Evolutionary conservation across 116 monocot genomes (phyloP).

Genomic region (Iris pallida): DNA sequence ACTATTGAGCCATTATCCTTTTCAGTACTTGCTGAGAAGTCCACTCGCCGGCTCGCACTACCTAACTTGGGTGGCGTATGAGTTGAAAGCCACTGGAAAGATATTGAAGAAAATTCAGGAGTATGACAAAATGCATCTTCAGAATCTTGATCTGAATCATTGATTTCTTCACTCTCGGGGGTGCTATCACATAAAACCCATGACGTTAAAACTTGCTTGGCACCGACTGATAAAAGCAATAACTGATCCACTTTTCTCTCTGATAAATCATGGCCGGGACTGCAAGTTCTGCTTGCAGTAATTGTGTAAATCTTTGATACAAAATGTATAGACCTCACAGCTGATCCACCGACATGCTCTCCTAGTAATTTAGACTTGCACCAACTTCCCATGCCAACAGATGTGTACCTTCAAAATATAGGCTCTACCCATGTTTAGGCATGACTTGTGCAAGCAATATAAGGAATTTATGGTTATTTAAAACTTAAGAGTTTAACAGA

Average conservation of each 20-base stretch:
- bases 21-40: conserved; percentile 4
- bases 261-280: conserved; percentile 10
- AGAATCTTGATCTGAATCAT: conserved; percentile 10
- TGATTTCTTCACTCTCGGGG: conserved; percentile 2
- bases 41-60: conserved; percentile 16
- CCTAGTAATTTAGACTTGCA: conserved; percentile 67
- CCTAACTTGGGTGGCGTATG: conserved; percentile 56
- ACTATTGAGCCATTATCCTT: conserved; percentile 10
- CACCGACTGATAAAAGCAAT: conserved; percentile 83
- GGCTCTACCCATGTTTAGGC: neutral
- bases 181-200: conserved; percentile 54
- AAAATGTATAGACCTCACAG: conserved; percentile 82
- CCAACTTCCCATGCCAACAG: conserved; percentile 40
- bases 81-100: conserved; percentile 87
- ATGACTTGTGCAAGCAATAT: neutral
- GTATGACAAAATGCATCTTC: conserved; percentile 4
- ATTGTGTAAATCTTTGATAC: conserved; percentile 38
- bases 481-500: too few relatives aligned
- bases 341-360: conserved; percentile 95
- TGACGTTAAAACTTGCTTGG: conserved; percentile 90
- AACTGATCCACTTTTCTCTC: conserved; percentile 19
- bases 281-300: neutral
- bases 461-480: too few relatives aligned
- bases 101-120: conserved; percentile 21
- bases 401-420: conserved; percentile 36